These are phyloP conservation scores for Cryptococcus jaspeensis DNA, from an alignment of 1,284 basidiomycete species.

Conservation along the genomic window DNA sequence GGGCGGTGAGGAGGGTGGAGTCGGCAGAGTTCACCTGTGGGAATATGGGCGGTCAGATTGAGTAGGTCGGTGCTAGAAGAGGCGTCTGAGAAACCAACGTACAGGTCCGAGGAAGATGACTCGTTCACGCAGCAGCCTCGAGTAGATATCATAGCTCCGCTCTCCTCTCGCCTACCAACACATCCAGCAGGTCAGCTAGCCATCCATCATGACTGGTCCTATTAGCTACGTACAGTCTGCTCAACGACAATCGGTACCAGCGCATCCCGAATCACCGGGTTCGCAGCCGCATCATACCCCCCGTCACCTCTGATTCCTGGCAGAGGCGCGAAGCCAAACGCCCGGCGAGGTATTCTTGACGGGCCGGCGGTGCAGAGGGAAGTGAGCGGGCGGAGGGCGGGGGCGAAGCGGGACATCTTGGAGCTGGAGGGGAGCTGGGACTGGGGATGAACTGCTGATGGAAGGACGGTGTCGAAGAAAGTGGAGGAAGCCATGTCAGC, in stretches of 20 bases:
- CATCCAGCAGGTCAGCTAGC: slow-evolving; percentile 1
- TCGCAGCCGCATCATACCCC: slow-evolving; percentile 18
- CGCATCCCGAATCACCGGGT: slow-evolving; percentile 36
- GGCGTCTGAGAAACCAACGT: too few species aligned
- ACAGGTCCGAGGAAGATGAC: slow-evolving; percentile 94
- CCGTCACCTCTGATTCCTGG: background rate
- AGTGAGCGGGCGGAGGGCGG: slow-evolving; percentile 4
- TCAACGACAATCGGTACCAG: slow-evolving; percentile 90
- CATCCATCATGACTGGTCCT: background rate
- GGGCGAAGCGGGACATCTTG: slow-evolving; percentile 8
- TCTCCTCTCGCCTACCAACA: slow-evolving; percentile 75
- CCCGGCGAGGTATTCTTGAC: slow-evolving; percentile 14
- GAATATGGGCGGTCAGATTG: background rate
- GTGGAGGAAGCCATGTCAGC: background rate
- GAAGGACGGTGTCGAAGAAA: background rate
- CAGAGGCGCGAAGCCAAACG: slow-evolving; percentile 8
- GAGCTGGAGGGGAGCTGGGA: background rate
- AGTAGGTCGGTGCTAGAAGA: background rate
- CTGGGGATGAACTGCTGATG: too few species aligned
- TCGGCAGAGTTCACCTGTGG: slow-evolving; percentile 8
- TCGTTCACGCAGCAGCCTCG: slow-evolving; percentile 79
- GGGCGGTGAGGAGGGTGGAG: slow-evolving; percentile 80
- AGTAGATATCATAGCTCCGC: slow-evolving; percentile 92
- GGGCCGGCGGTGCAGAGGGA: slow-evolving; percentile 19
- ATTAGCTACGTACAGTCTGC: slow-evolving; percentile 69